phyloP scores from a whole-genome alignment of 176 grass and related monocot genomes.

The Avena atlantica region DNA sequence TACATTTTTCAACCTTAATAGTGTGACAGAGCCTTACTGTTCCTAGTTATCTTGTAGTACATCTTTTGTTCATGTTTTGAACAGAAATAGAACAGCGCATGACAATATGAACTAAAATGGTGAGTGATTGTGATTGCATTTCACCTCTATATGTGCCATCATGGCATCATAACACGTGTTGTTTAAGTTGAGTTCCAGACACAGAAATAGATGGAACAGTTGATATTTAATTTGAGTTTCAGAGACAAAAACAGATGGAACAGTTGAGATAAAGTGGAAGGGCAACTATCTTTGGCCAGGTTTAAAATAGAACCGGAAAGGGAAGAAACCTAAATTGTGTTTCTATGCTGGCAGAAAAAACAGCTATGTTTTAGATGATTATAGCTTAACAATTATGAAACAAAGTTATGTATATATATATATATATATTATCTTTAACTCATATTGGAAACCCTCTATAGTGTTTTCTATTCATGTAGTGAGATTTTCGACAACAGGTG shows the following conservation, averaged over 20 bases:
- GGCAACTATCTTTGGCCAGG: not conserved
- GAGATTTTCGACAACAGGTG: not conserved
- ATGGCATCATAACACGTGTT: not conserved
- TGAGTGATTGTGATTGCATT: not conserved
- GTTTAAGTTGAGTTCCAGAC: not conserved
- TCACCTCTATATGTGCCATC: not conserved
- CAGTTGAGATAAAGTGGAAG: not conserved
- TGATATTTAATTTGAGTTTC: not conserved
- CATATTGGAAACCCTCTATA: not conserved
- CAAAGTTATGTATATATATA: too few species aligned
- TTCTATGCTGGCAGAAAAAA: not conserved
- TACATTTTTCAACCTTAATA: conserved; percentile 5
- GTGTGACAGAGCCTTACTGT: not conserved
- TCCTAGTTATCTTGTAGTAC: not conserved
- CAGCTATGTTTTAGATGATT: not conserved
- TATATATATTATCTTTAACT: conserved; percentile 4
- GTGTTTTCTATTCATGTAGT: not conserved
- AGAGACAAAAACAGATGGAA: not conserved
- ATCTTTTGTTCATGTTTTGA: not conserved
- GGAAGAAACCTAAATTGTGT: not conserved
- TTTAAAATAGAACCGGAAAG: not conserved
- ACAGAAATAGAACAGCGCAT: conserved; percentile 2
- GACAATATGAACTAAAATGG: not conserved
- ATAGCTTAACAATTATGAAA: not conserved
- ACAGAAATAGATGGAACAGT: not conserved